Evolutionary conservation across 2,329 filamentous ascomycete species (phyloP).

Genomic region (Sporothrix humicola): DNA sequence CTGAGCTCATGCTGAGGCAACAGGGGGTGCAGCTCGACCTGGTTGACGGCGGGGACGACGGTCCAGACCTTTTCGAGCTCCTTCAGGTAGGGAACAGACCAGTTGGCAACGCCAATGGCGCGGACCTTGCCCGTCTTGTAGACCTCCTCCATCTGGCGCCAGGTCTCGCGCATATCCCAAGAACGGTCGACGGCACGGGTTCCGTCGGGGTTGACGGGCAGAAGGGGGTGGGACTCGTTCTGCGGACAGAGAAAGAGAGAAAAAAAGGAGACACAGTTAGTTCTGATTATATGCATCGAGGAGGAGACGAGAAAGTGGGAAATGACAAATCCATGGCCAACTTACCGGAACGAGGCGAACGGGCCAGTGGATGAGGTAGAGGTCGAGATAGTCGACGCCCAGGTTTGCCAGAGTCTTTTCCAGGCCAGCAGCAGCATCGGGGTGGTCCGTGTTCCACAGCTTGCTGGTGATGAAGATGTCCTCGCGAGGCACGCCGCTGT

Average conservation of each 20-base stretch:
- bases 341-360: constrained; percentile 18
- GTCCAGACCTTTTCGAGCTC: constrained; percentile 55
- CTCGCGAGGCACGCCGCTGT: constrained; percentile 52
- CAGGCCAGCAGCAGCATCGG: constrained; percentile 54
- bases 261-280: no score
- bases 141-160: constrained; percentile 66
- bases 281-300: no score
- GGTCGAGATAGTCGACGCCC: constrained; percentile 54
- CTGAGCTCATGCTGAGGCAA: constrained; percentile 57
- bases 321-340: no score
- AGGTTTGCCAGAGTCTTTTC: constrained; percentile 52
- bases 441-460: constrained; percentile 66
- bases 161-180: constrained; percentile 49
- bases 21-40: constrained; percentile 57
- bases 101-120: constrained; percentile 66
- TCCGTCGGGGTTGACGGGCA: constrained; percentile 33
- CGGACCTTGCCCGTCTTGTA: constrained; percentile 59
- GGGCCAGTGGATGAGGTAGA: constrained; percentile 58
- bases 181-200: constrained; percentile 28
- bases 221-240: constrained; percentile 29
- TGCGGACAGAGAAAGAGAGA: no score
- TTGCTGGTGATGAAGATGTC: constrained; percentile 65
- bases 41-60: constrained; percentile 58
- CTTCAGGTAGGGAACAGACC: constrained; percentile 59
- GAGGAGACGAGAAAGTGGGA: no score